Evolutionary conservation across 345 rosid genomes (phyloP), one percentile per base, ranked within the genome.

Genomic region (Syzygium grande): DNA sequence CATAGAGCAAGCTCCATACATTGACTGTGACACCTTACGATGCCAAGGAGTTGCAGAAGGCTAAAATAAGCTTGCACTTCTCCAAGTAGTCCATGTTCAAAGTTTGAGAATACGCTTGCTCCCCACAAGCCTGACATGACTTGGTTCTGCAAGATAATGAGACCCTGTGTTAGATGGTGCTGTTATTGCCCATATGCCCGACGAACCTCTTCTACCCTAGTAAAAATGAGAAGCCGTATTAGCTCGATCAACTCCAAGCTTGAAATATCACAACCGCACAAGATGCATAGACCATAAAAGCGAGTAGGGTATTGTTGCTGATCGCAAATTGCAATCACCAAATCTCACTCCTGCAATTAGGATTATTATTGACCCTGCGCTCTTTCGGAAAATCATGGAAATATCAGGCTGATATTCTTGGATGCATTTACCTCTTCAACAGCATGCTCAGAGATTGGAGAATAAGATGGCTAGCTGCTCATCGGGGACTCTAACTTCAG

Each of bases 391-490:
- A 13, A 19, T 11, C 13, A 9, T 34, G 46, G 46, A 34, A 73
- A 73, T 73, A 34, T 49, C 79, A 17, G 46, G 14, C 46, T 19
- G 80, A 4, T 19, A 17, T 34, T 9, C 46, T 68, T 30, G 46
- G 80, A 17, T 68, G 14, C 80, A 34, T 68, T 68, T 19, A 17
- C 46, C 80, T 68, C 46, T 68, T 68, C 80, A 34, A 34, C 80
- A 34, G 79, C 46, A 68, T 68, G 80, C 46, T 73, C 90, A 95
- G 88, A 94, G 94, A 85, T 92, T 93, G 22, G 96, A 91, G 30
- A 97, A 96, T 79, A 95, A 89, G 51, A 92, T 4, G 4, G 96
- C 96, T 54, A 97, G 94, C 91, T 96, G 90, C 85, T 94, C 94
- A 91, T 96, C 99, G 0, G 99, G 91, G 38, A 96, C 94, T 86